Conservation (phyloP, 352 stramenopile genomes). For the Blastocystis sp. region DNA sequence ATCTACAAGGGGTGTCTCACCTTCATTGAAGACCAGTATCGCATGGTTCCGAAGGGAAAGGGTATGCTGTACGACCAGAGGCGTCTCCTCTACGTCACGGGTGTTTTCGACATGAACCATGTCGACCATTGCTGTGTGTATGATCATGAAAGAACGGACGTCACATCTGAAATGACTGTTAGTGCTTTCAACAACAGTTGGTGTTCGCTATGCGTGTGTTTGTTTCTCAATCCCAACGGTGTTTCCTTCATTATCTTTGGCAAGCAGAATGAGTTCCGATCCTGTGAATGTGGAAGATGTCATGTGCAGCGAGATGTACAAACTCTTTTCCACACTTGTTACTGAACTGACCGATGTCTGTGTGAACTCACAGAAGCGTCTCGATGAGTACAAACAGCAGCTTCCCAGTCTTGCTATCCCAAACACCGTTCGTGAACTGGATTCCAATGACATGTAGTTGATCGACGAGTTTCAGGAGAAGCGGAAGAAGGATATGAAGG, state of each 20-base stretch:
- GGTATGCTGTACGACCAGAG: not conserved
- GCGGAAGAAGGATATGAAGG: not conserved
- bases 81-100: not conserved
- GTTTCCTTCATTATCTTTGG: not conserved
- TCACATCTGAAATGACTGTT: not conserved
- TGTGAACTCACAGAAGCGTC: not conserved
- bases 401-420: not conserved
- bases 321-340: not conserved
- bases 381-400: constrained; percentile 26
- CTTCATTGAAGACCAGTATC: not conserved
- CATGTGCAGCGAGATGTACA: constrained; percentile 34
- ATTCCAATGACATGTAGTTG: not conserved
- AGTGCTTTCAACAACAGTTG: not conserved
- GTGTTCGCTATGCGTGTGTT: not conserved
- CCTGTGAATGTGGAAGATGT: not conserved
- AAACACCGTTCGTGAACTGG: not conserved
- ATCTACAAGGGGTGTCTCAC: not conserved
- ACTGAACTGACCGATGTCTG: not conserved
- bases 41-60: not conserved
- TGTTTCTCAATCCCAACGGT: not conserved
- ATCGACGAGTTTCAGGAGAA: constrained; percentile 41
- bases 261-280: not conserved
- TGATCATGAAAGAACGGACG: not conserved
- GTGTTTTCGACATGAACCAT: not conserved
- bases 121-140: not conserved